Evolutionary conservation across 2,329 filamentous ascomycete species (phyloP).

Genomic region (Neopestalotiopsis rosae): DNA sequence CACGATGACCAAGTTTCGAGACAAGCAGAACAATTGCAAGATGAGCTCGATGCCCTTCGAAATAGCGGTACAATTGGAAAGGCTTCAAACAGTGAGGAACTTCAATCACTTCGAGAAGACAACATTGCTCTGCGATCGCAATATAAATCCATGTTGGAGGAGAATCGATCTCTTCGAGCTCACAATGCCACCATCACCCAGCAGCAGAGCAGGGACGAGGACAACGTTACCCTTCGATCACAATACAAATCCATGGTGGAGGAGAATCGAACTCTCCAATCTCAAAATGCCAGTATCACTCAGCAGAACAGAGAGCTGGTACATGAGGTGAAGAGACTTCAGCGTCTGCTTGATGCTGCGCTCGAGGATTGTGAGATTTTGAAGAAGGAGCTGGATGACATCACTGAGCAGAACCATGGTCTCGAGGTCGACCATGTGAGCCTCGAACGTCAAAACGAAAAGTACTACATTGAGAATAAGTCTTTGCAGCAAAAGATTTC

Average conservation of each 20-base stretch:
- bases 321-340: slow-evolving; percentile 34
- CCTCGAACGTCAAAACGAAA: slow-evolving; percentile 60
- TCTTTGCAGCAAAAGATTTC: slow-evolving; percentile 46
- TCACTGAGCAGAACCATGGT: slow-evolving; percentile 44
- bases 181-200: slow-evolving; percentile 44
- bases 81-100: slow-evolving; percentile 43
- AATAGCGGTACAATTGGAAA: slow-evolving; percentile 33
- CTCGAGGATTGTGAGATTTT: slow-evolving; percentile 49
- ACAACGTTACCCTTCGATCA: slow-evolving; percentile 34
- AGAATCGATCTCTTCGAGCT: slow-evolving; percentile 51
- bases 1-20: slow-evolving; percentile 61
- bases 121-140: slow-evolving; percentile 48
- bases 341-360: slow-evolving; percentile 39
- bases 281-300: slow-evolving; percentile 45
- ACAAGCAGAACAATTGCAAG: slow-evolving; percentile 58
- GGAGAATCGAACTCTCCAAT: slow-evolving; percentile 52
- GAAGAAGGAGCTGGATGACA: slow-evolving; percentile 34
- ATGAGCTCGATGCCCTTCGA: slow-evolving; percentile 48
- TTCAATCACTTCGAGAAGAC: slow-evolving; percentile 47
- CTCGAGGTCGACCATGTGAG: slow-evolving; percentile 57
- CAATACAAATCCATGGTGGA: slow-evolving; percentile 48
- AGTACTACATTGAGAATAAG: slow-evolving; percentile 57
- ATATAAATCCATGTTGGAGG: slow-evolving; percentile 47
- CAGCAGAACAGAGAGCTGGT: slow-evolving; percentile 51
- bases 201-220: slow-evolving; percentile 45